These are phyloP conservation scores for Epithemia pelagica DNA, from an alignment of 108 stramenopile genomes.

Conservation along the genomic window DNA sequence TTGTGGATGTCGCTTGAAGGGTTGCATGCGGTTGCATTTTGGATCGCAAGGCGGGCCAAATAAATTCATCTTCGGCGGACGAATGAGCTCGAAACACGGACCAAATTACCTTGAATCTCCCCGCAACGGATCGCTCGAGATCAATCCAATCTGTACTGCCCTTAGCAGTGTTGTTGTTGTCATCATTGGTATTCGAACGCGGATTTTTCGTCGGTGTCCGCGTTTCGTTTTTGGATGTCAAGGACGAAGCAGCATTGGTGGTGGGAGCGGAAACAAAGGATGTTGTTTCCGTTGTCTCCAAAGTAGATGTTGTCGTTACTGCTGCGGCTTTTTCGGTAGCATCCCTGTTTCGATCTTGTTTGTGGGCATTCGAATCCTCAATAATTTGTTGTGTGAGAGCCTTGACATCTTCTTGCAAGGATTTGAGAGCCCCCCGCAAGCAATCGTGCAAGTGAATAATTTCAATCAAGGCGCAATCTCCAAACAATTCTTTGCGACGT, in stretches of 20 bases:
- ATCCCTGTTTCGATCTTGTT: too few species aligned
- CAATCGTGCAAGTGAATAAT: conserved; percentile 87
- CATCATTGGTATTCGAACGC: too few species aligned
- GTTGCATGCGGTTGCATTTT: conserved; percentile 41
- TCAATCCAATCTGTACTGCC: conserved; percentile 17
- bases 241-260: not conserved
- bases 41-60: conserved; percentile 86
- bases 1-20: conserved; percentile 5
- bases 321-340: not conserved
- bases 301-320: too few species aligned
- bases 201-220: too few species aligned
- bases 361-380: conserved; percentile 6
- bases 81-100: conserved; percentile 91
- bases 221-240: not conserved
- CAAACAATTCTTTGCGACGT: conserved; percentile 44
- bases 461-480: conserved; percentile 81
- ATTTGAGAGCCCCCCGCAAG: conserved; percentile 66
- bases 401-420: conserved; percentile 59
- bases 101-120: conserved; percentile 90
- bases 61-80: conserved; percentile 94
- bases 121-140: conserved; percentile 60
- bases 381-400: conserved; percentile 35
- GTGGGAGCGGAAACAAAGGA: not conserved
- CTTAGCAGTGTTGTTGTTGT: conserved; percentile 1
- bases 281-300: not conserved